phyloP scores from a whole-genome alignment of 2,329 filamentous ascomycete species.

The Penicillium thymicola region DNA sequence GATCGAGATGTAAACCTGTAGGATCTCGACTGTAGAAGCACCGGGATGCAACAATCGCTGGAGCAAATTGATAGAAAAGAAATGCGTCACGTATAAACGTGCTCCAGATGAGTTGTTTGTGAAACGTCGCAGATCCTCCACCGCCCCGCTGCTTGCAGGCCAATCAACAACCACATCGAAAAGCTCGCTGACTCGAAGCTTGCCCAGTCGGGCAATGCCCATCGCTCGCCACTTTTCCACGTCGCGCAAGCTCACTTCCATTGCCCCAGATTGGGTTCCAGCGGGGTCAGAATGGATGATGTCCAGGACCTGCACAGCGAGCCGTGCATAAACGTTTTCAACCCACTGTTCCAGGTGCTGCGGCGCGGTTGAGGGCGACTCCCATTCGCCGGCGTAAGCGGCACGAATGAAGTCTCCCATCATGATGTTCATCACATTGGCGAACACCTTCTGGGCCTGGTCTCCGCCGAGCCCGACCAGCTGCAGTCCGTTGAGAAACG shows the following conservation, averaged over 20 bases:
- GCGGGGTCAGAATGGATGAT: constrained; percentile 33
- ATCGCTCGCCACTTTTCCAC: constrained; percentile 56
- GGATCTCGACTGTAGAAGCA: constrained; percentile 62
- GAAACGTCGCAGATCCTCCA: constrained; percentile 60
- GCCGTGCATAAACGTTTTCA: constrained; percentile 51
- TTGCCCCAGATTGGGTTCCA: constrained; percentile 22
- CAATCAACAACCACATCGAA: constrained; percentile 63
- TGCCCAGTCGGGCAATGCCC: constrained; percentile 54
- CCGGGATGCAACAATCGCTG: constrained; percentile 60
- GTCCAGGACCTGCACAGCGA: constrained; percentile 50
- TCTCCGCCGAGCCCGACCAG: constrained; percentile 55
- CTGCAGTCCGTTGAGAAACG: constrained; percentile 47
- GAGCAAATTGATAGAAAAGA: constrained; percentile 53
- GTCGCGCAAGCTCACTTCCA: constrained; percentile 40
- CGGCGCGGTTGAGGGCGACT: constrained; percentile 46
- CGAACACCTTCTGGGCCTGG: constrained; percentile 56
- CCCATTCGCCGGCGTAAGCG: constrained; percentile 58
- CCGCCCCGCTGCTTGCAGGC: constrained; percentile 56
- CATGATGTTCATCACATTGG: constrained; percentile 56
- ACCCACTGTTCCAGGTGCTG: constrained; percentile 56
- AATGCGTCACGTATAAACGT: constrained; percentile 53
- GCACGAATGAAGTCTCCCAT: constrained; percentile 56
- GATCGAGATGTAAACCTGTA: constrained; percentile 66
- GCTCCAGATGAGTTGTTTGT: constrained; percentile 52
- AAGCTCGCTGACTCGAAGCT: constrained; percentile 54